Conservation (phyloP, 768 basidiomycete genomes). For the Gloeophyllum trabeum region DNA sequence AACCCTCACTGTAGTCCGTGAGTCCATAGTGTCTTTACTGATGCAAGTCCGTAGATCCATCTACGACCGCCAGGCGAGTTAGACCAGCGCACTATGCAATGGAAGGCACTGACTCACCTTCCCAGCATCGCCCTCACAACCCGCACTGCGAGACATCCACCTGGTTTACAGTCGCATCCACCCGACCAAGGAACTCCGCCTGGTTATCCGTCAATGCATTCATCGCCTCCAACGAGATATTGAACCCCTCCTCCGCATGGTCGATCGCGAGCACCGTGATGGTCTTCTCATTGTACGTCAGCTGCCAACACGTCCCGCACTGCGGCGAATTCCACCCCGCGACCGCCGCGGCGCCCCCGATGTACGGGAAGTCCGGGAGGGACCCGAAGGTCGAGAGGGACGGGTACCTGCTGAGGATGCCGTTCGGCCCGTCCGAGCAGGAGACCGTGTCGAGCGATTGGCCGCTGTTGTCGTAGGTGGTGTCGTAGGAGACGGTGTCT, state of each 20-base stretch:
- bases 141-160: no score
- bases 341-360: constrained; percentile 15
- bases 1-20: no score
- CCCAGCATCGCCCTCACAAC: no score
- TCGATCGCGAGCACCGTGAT: constrained; percentile 19
- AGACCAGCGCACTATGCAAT: no score
- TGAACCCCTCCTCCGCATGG: constrained; percentile 23
- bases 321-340: constrained; percentile 16
- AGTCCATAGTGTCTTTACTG: no score
- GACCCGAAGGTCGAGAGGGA: no score
- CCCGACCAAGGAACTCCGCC: background rate
- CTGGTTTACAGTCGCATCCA: background rate
- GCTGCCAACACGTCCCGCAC: constrained; percentile 19
- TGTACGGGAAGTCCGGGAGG: constrained; percentile 9
- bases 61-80: no score
- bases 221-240: constrained; percentile 42
- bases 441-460: constrained; percentile 13
- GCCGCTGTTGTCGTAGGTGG: constrained; percentile 16
- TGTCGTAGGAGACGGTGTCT: constrained; percentile 18
- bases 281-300: constrained; percentile 15
- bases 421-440: constrained; percentile 21
- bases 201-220: constrained; percentile 29
- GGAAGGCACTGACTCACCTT: no score
- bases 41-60: no score
- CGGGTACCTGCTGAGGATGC: no score